Percentiles rank a stretch among this genome's conserved stretches.
Conservation (phyloP, 2,329 filamentous ascomycete genomes). For the Metarhizium anisopliae region DNA sequence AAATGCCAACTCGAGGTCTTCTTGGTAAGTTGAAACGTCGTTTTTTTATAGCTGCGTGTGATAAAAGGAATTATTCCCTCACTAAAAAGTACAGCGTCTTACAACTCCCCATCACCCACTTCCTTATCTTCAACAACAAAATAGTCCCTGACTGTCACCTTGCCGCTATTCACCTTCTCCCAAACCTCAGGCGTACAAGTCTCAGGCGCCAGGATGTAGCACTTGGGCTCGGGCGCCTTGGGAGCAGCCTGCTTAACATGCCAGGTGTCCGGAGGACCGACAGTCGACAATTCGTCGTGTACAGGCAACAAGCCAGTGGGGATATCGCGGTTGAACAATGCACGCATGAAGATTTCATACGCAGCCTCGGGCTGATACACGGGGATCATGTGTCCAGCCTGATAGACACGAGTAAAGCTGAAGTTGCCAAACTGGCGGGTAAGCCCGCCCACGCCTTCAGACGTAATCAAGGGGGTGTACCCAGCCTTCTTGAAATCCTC, state of each 20-base stretch:
- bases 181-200: conserved; percentile 49
- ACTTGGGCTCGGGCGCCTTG: conserved; percentile 38
- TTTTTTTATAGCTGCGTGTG: neutral
- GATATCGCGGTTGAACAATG: conserved; percentile 44
- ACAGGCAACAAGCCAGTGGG: conserved; percentile 43
- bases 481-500: conserved; percentile 48
- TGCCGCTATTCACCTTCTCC: conserved; percentile 37
- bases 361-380: conserved; percentile 50
- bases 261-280: conserved; percentile 48
- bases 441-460: conserved; percentile 53
- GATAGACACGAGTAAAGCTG: conserved; percentile 56
- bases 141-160: conserved; percentile 38
- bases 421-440: conserved; percentile 70
- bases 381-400: conserved; percentile 55
- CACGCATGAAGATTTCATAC: conserved; percentile 50
- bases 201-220: conserved; percentile 47
- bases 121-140: conserved; percentile 16
- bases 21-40: neutral
- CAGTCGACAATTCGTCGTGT: conserved; percentile 38
- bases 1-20: neutral
- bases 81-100: neutral
- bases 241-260: conserved; percentile 46
- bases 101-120: neutral
- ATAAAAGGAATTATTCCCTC: neutral
- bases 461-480: conserved; percentile 60